Base-by-base conservation (phyloP, 306 rosid genomes). In the Mimosa pudica region DNA sequence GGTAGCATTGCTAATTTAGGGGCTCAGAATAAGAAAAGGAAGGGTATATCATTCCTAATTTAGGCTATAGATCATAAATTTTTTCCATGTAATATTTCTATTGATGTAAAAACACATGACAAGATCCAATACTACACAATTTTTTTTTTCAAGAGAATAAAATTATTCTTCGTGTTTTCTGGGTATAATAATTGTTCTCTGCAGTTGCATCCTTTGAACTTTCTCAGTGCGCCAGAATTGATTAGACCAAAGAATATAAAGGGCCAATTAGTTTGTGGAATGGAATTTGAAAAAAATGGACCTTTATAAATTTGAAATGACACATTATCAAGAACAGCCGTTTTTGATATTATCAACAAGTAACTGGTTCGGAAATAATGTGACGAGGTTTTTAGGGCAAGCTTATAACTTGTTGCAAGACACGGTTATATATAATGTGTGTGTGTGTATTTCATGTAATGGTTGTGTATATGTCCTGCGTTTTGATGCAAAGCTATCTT, bases 11-110 rank as follows among this genome's bases (percentile, higher is more conserved):
- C 61, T 55, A 6, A 55, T 60, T 60, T 60, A 24, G 65, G 36
- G 18, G 35, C 63, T 71, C 65, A 73, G 63, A 68, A 55, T 71
- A 73, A 66, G 18, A 81, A 61, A 76, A 55, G 12, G 24, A 71
- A 52, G 72, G 52, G 52, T 55, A 51, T 71, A 66, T 54, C 73
- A 71, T 81, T 71, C 71, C 81, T 81, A 57, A 75, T 78, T 75
- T 81, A 70, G 81, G 74, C 58, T 42, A 2, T 8, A 3, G 6
- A 24, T 20, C 1, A 4, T n/a, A 8, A 7, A 18, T 58, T 58
- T 20, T 8, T 8, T 48, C 16, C 52, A 58, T 20, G 33, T 18
- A 8, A 20, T 60, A 9, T 24, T 60, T 60, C 65, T 60, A 9
- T 60, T 10, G 65, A 8, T 60, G 13, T 13, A 20, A 13, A 60